phyloP scores from a whole-genome alignment of 2,329 filamentous ascomycete genomes.

The Monilinia aucupariae region DNA sequence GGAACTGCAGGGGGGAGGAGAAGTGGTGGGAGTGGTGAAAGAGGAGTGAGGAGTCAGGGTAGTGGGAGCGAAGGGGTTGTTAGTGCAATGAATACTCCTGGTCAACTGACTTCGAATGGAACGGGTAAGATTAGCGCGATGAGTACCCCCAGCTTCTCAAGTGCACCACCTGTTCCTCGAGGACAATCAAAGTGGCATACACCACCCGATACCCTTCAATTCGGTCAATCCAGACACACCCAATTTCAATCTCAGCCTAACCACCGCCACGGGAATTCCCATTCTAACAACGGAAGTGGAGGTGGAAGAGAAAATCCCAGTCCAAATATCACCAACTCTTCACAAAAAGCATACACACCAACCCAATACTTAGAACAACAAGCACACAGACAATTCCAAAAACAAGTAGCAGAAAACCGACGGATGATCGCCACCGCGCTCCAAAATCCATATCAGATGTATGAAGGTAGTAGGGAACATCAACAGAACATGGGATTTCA shows the following conservation, averaged over 20 bases:
- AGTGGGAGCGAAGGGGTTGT: neutral
- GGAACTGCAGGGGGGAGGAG: neutral
- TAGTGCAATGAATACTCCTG: neutral
- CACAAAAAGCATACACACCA: neutral
- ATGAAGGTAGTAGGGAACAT: neutral
- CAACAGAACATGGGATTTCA: slow-evolving; percentile 4
- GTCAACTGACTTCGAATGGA: neutral
- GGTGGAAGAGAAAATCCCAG: neutral
- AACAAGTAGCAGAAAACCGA: neutral
- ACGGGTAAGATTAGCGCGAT: neutral
- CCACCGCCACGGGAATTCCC: neutral
- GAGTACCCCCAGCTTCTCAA: neutral
- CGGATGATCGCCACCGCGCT: neutral
- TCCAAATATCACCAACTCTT: neutral
- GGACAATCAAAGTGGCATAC: neutral
- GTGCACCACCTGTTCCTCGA: neutral
- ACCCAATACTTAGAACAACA: neutral
- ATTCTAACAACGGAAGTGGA: neutral
- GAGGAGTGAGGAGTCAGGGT: neutral
- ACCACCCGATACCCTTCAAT: neutral
- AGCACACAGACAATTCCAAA: neutral
- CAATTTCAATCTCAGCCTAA: neutral
- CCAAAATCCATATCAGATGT: neutral
- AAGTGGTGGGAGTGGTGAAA: neutral
- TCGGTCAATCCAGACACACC: neutral